These are phyloP conservation scores for Sistotremastrum niveocremeum DNA, from an alignment of 768 basidiomycete genomes.

Conservation along the genomic window DNA sequence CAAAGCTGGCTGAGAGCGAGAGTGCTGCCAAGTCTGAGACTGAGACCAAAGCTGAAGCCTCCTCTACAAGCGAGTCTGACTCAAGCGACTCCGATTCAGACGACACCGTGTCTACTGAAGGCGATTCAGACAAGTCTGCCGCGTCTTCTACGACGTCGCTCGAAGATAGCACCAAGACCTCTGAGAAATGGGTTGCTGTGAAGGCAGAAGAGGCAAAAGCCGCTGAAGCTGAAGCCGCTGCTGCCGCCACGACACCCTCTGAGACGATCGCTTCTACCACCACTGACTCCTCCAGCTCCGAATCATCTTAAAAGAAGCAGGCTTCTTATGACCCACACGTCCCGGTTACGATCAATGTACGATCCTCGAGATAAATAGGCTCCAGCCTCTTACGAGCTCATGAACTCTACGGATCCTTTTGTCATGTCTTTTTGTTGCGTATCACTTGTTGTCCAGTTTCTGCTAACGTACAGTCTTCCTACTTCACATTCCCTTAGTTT, in stretches of 20 bases:
- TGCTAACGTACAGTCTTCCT: too few species aligned
- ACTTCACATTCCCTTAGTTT: too few species aligned
- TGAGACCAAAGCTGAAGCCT: conserved; percentile 42
- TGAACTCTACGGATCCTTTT: too few species aligned
- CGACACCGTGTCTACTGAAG: conserved; percentile 65
- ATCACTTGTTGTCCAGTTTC: too few species aligned
- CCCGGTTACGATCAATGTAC: too few species aligned
- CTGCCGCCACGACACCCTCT: not conserved
- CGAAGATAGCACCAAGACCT: conserved; percentile 9
- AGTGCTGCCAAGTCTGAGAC: conserved; percentile 38
- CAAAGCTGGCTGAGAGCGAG: conserved; percentile 11
- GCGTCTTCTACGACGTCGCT: conserved; percentile 6
- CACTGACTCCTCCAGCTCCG: too few species aligned
- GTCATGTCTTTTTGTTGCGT: too few species aligned
- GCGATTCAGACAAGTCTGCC: conserved; percentile 35
- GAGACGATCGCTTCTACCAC: not conserved
- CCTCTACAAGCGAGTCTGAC: conserved; percentile 6
- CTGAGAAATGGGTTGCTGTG: conserved; percentile 71
- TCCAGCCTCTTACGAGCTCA: too few species aligned
- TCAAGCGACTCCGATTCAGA: conserved; percentile 55
- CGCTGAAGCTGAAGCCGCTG: conserved; percentile 1
- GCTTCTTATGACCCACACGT: too few species aligned
- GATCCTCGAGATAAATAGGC: too few species aligned
- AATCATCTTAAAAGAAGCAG: too few species aligned
- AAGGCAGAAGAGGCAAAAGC: conserved; percentile 30